Evolutionary conservation across 2,329 filamentous ascomycete species (phyloP).

Genomic region (Monosporascus sp.): DNA sequence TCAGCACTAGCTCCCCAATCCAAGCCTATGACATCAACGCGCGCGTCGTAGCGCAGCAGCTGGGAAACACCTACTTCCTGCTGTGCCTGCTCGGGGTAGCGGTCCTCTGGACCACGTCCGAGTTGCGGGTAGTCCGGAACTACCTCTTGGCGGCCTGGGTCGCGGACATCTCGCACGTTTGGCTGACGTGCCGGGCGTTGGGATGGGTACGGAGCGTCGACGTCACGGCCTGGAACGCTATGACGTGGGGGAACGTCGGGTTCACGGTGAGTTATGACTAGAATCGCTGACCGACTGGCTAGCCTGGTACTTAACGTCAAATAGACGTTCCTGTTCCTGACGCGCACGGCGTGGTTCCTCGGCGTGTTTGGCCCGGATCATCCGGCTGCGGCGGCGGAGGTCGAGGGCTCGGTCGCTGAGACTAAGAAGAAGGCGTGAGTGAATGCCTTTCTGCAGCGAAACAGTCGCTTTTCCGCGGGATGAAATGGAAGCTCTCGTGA

Average conservation of each 20-base stretch:
- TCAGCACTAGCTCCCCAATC: constrained; percentile 21
- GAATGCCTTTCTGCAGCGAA: no score
- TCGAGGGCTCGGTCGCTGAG: background rate
- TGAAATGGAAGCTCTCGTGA: no score
- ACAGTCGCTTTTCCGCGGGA: no score
- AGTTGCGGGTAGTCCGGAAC: constrained; percentile 59
- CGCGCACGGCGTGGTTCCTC: constrained; percentile 24
- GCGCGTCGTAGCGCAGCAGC: constrained; percentile 57
- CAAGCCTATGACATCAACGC: constrained; percentile 34
- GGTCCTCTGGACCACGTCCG: constrained; percentile 58
- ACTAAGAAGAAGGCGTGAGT: constrained; percentile 17
- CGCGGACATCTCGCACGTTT: constrained; percentile 64
- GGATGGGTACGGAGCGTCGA: constrained; percentile 49
- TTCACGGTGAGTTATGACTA: constrained; percentile 45
- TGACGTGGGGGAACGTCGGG: constrained; percentile 70
- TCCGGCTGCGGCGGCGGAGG: background rate
- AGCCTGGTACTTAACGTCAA: background rate
- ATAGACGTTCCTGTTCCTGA: constrained; percentile 26
- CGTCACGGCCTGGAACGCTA: constrained; percentile 57
- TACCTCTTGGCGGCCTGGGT: constrained; percentile 62
- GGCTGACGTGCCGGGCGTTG: constrained; percentile 53
- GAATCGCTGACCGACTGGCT: background rate
- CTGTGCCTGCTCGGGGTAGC: constrained; percentile 59
- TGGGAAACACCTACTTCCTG: constrained; percentile 65
- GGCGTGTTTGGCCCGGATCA: constrained; percentile 25